A percentile compares a stretch with the other conserved stretches of the same genome.
These are phyloP conservation scores for Hylodesmum podocarpum DNA, from an alignment of 306 rosid genomes.

Conservation along the genomic window DNA sequence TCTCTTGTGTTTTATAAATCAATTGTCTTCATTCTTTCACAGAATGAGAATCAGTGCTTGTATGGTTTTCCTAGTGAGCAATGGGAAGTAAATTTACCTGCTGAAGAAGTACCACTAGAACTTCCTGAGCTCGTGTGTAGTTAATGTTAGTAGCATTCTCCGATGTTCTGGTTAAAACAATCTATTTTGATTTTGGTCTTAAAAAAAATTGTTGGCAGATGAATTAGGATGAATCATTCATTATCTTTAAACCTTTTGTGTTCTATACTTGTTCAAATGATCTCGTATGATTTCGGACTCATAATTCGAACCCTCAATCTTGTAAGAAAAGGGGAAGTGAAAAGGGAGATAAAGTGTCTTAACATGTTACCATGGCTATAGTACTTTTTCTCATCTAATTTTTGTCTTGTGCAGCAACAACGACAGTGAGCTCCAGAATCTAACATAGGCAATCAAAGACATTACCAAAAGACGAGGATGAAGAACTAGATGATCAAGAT, in stretches of 20 bases:
- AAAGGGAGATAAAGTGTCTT: conserved; percentile 5
- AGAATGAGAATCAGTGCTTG: conserved; percentile 90
- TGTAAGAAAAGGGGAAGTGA: neutral
- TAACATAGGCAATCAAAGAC: conserved; percentile 46
- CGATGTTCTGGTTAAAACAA: neutral
- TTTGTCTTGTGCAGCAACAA: conserved; percentile 42
- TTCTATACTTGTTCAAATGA: neutral
- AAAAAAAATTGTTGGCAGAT: neutral
- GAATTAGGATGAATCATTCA: too few relatives aligned
- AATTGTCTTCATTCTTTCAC: conserved; percentile 45
- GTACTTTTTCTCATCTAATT: conserved; percentile 1
- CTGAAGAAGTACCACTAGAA: conserved; percentile 97
- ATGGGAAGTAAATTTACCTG: conserved; percentile 98
- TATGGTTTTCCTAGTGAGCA: conserved; percentile 86
- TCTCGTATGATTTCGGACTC: conserved; percentile 6
- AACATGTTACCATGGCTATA: neutral
- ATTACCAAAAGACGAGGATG: conserved; percentile 60
- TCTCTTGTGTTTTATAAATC: conserved; percentile 24
- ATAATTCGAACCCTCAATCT: neutral
- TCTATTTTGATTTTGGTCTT: too few relatives aligned
- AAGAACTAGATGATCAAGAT: conserved; percentile 66
- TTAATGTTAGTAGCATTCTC: neutral
- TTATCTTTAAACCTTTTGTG: neutral
- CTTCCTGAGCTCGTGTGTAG: conserved; percentile 80
- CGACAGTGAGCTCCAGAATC: conserved; percentile 60